Evolutionary conservation across 805 yeast species (phyloP).

Genomic region (Lipomyces kockii): DNA sequence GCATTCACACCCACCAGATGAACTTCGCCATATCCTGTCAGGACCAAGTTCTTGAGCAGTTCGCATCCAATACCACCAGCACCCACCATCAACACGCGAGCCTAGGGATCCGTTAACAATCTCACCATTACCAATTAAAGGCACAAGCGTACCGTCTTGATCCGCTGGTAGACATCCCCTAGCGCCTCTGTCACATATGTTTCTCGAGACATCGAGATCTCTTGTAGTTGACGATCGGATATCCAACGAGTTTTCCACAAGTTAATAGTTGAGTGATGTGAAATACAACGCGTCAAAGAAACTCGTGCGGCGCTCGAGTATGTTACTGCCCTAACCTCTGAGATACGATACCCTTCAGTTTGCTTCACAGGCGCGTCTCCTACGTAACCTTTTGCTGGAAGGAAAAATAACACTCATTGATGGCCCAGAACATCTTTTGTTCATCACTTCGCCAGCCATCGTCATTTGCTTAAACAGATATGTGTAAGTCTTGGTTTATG

Average conservation of each 20-base stretch:
- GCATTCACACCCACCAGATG: constrained; percentile 59
- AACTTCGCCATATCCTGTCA: constrained; percentile 82
- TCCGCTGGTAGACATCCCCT: constrained; percentile 7
- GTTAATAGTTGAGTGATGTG: no score
- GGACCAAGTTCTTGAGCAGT: constrained; percentile 74
- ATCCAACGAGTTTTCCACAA: not conserved
- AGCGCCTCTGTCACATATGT: constrained; percentile 9
- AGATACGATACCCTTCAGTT: not conserved
- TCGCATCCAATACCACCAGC: constrained; percentile 99
- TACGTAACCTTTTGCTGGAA: not conserved
- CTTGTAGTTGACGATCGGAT: not conserved
- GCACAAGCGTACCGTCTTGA: constrained; percentile 7
- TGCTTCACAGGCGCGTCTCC: not conserved
- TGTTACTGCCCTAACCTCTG: not conserved
- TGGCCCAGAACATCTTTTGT: not conserved
- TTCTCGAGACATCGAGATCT: constrained; percentile 14
- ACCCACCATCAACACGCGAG: constrained; percentile 76
- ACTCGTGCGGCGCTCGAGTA: not conserved
- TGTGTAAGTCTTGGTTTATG: not conserved
- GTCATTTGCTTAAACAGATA: not conserved
- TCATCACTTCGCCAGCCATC: not conserved
- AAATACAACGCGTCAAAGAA: not conserved
- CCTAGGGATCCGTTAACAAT: constrained; percentile 7
- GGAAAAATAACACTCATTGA: no score
- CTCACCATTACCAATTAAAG: no score